Conservation (phyloP, 2,329 filamentous ascomycete genomes). For the Colletotrichum graminicola region DNA sequence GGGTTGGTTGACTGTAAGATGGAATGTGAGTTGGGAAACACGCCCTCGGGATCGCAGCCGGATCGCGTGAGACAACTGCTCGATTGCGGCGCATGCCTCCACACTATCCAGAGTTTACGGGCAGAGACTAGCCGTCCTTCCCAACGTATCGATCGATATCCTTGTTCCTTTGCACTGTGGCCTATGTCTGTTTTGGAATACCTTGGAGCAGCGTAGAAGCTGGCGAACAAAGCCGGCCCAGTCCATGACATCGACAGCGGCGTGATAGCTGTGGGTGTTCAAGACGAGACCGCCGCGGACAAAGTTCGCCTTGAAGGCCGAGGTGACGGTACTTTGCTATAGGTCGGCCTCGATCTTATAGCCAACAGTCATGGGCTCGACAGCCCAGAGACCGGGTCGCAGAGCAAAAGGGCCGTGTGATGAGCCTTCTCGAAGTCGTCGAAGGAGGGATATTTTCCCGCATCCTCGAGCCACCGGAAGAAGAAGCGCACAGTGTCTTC, state of each 20-base stretch:
- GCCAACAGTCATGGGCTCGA: conserved; percentile 54
- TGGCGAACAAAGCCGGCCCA: conserved; percentile 55
- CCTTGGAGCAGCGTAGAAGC: conserved; percentile 42
- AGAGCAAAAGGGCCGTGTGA: conserved; percentile 50
- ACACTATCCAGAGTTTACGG: not conserved
- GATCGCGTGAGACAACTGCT: not conserved
- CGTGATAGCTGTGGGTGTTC: conserved; percentile 58
- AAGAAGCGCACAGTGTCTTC: conserved; percentile 52
- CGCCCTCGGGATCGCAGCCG: not conserved
- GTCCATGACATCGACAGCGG: conserved; percentile 57
- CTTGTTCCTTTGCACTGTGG: not conserved
- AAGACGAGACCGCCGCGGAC: conserved; percentile 57
- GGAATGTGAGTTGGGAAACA: not conserved
- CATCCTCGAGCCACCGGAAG: conserved; percentile 50
- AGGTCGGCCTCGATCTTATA: conserved; percentile 55
- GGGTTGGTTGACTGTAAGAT: not conserved
- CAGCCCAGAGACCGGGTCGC: conserved; percentile 51
- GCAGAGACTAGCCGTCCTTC: not conserved
- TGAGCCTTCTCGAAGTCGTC: conserved; percentile 53
- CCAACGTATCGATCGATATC: not conserved
- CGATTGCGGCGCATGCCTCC: not conserved
- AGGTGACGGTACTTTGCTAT: conserved; percentile 49
- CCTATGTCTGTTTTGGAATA: not conserved
- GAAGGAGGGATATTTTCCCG: conserved; percentile 46
- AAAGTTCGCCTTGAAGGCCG: conserved; percentile 58